Base-by-base conservation (phyloP, 768 basidiomycete species). In the Psilocybe azurescens region DNA sequence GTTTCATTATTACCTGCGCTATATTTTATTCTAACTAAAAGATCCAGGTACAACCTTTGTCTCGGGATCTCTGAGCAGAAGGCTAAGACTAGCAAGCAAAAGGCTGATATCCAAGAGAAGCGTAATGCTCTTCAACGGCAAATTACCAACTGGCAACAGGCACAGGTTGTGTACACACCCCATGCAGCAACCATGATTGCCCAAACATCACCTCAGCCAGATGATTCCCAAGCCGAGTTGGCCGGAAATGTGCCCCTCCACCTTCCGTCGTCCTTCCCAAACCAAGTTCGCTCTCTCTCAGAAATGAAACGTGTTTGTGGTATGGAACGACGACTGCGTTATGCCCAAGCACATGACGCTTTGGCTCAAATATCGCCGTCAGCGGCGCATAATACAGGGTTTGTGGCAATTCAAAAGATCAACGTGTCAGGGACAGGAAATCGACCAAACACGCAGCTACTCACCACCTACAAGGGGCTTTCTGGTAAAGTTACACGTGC, bases 391-490 rank as follows among this genome's bases (percentile, higher is more conserved):
- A 16, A 62, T 64, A 0, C 52, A 38, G 0, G 59, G 66, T 5
- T 57, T 72, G 14, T 62, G 65, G 60, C 46, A 58, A 41, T 69
- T 67, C 67, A 72, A 71, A 63, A 65, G 30, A 14, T 66, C 10
- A 66, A 74, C 46, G 55, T 71, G 7, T 57, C 57, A 7, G 66
- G 70, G 10, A 62, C 60, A 0, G 69, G 73, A 9, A 68, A 72
- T 46, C 28, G 60, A 18, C 58, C 65, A 3, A 70, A 69, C 38
- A 74, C 71, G 2, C 44, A 64, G 1, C 49, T 69, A 7, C 20
- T 63, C 5, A 63, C 63, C 10, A 7, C 66, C 3, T 61, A 72
- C 44, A 68, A 51, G 2, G 57, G 60, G 1, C 24, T 68, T 20
- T 33, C 62, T 8, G n/a, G 39, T 20, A 65, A 65, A n/a, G 57